These are phyloP conservation scores for Limnanthes douglasii DNA, from an alignment of 345 rosid genomes.

Conservation along the genomic window DNA sequence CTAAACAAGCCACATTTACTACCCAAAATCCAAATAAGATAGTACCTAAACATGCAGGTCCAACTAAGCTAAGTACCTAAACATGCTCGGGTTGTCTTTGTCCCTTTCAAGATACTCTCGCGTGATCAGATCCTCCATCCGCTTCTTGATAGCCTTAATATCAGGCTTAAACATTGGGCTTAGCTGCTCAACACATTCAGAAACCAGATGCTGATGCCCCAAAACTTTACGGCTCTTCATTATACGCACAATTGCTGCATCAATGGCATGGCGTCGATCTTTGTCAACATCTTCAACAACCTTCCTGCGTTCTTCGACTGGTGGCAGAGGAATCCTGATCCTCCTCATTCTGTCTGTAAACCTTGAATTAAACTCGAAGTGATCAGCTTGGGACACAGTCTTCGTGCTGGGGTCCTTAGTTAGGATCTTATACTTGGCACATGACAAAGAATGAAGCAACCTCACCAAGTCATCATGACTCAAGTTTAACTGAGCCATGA, in stretches of 20 bases:
- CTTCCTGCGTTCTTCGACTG: slow-evolving; percentile 84
- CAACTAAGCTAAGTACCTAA: slow-evolving; percentile 71
- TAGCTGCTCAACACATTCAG: slow-evolving; percentile 85
- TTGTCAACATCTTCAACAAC: slow-evolving; percentile 90
- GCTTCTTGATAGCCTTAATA: slow-evolving; percentile 84
- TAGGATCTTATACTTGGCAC: slow-evolving; percentile 77
- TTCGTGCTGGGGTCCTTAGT: slow-evolving; percentile 48
- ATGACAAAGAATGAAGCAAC: slow-evolving; percentile 78
- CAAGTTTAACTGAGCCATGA: slow-evolving; percentile 68
- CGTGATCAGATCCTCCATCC: slow-evolving; percentile 83
- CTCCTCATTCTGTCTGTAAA: slow-evolving; percentile 87
- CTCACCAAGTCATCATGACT: slow-evolving; percentile 74
- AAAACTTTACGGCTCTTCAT: slow-evolving; percentile 87
- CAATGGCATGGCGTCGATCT: slow-evolving; percentile 83
- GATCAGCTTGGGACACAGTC: slow-evolving; percentile 36
- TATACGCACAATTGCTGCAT: slow-evolving; percentile 95
- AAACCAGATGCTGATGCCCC: slow-evolving; percentile 75
- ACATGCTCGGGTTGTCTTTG: slow-evolving; percentile 54
- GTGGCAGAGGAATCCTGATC: slow-evolving; percentile 96
- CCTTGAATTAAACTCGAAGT: slow-evolving; percentile 59
- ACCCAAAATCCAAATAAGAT: too few species aligned
- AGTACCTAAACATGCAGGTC: too few species aligned
- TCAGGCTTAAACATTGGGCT: slow-evolving; percentile 99
- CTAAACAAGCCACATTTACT: too few species aligned
- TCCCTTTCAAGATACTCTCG: slow-evolving; percentile 91